Conservation (phyloP, 768 basidiomycete genomes). For the Tulasnella sp. region DNA sequence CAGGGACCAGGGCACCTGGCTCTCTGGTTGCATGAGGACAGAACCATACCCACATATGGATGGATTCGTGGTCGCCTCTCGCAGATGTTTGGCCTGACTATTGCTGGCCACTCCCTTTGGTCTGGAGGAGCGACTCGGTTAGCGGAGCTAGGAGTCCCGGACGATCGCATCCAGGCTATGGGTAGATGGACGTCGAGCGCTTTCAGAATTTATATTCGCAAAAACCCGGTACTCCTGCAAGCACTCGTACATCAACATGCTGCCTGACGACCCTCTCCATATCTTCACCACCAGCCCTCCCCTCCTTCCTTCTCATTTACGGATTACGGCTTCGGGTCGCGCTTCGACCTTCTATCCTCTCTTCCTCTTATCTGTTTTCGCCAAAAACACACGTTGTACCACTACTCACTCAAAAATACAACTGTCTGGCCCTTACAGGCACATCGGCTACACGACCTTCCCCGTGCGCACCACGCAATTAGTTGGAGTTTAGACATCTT, state of each 20-base stretch:
- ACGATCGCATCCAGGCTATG: slow-evolving; percentile 29
- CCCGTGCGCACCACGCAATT: too few species aligned
- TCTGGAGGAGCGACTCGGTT: slow-evolving; percentile 35
- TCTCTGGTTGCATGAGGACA: slow-evolving; percentile 30
- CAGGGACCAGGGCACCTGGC: slow-evolving; percentile 23
- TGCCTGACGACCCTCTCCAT: too few species aligned
- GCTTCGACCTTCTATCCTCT: too few species aligned
- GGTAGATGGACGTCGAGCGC: slow-evolving; percentile 34
- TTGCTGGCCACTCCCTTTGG: slow-evolving; percentile 31
- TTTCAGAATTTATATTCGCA: slow-evolving; percentile 33
- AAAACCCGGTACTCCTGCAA: slow-evolving; percentile 31
- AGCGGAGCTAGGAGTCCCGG: slow-evolving; percentile 27
- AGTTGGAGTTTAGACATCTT: too few species aligned
- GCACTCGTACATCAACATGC: slow-evolving; percentile 20
- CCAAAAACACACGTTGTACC: too few species aligned
- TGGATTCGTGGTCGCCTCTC: slow-evolving; percentile 31
- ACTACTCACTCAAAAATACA: too few species aligned
- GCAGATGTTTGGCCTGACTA: slow-evolving; percentile 33
- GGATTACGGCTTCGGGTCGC: too few species aligned
- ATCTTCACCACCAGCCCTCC: too few species aligned
- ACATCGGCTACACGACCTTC: too few species aligned
- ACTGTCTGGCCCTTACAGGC: too few species aligned
- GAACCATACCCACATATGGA: slow-evolving; percentile 37
- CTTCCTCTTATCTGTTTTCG: too few species aligned
- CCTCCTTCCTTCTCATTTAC: too few species aligned